A percentile compares a stretch with the other conserved stretches of the same genome.
Conservation (phyloP, 768 basidiomycete genomes). For the Lentinula lateritia region DNA sequence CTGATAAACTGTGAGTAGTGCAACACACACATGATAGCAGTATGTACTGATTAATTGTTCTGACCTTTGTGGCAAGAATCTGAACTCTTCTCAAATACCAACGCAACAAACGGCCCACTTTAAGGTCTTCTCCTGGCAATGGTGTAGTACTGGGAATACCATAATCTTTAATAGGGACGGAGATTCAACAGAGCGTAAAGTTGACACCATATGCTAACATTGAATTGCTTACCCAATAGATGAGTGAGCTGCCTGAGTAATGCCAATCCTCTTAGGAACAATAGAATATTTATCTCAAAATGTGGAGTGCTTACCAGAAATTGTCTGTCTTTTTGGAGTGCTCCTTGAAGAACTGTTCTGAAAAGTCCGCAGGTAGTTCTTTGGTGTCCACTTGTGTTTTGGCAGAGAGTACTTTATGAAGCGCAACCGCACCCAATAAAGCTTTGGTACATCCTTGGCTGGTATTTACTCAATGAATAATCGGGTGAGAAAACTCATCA, state of each 20-base stretch:
- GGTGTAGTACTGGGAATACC: conserved; percentile 9
- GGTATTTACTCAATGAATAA: neutral
- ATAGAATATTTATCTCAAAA: neutral
- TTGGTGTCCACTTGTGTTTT: neutral
- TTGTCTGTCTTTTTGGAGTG: conserved; percentile 6
- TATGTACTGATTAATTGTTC: neutral
- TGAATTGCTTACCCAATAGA: neutral
- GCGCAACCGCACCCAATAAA: conserved; percentile 10
- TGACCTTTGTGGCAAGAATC: conserved; percentile 5
- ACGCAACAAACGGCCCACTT: neutral
- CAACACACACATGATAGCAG: too few relatives aligned
- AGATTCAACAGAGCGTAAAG: neutral
- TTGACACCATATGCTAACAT: too few relatives aligned
- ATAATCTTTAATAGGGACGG: conserved; percentile 7
- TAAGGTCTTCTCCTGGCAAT: conserved; percentile 7
- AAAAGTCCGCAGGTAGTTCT: conserved; percentile 7
- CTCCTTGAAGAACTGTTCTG: conserved; percentile 4
- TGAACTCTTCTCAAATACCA: conserved; percentile 8
- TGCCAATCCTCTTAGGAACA: neutral
- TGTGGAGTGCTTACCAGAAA: conserved; percentile 7
- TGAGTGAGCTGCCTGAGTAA: neutral
- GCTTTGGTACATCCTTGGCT: conserved; percentile 17
- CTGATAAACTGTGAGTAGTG: neutral
- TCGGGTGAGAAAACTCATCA: neutral
- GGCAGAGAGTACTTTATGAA: conserved; percentile 7